Base-by-base conservation (phyloP, 371 early-diverging fungal genomes). In the Capniomyces stellatus region DNA sequence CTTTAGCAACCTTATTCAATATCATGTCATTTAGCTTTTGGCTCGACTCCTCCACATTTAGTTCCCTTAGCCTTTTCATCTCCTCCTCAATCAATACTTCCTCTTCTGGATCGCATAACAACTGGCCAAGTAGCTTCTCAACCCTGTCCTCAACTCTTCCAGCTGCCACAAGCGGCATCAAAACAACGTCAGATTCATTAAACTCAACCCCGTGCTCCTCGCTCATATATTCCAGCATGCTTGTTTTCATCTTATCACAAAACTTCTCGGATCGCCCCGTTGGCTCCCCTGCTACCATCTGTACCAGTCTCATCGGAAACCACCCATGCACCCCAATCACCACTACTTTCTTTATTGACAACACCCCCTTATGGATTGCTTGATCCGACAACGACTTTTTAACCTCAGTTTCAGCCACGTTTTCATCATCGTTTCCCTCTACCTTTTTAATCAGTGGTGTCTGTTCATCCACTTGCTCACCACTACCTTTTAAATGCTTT, bases 231-330 rank as follows among this genome's bases (percentile, higher is more conserved):
- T 63, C 61, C 31, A 73, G 64, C 24, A 83, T 61, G 0, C 79
- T 82, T 13, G 58, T 54, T 13, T 70, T 72, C 92, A 90, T 90
- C 68, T 84, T 83, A 46, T 81, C 76, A 56, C 88, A 89, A 62
- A 93, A 91, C 52, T 78, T 79, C 12, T 60, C 59, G 15, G 89
- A 89, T n/a, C 87, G 90, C 0, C 94, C 94, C 2, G 87, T 89
- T 0, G 92, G 92, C 56, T 88, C 88, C 1, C 94, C 94, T 24
- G 89, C 75, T 40, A 93, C 76, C 56, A 71, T 77, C 41, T 77
- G 66, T 13, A 83, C 69, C 44, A 78, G 64, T 58, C 79, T 72
- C 25, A 59, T 62, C 1, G 91, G 91, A 62, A 85, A 89, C 91
- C 91, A 91, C 0, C 91, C 92, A 55, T 92, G 92, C 1, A 92